Evolutionary conservation across 257 asterid species (phyloP).

Genomic region (Fraxinus cuspidata): DNA sequence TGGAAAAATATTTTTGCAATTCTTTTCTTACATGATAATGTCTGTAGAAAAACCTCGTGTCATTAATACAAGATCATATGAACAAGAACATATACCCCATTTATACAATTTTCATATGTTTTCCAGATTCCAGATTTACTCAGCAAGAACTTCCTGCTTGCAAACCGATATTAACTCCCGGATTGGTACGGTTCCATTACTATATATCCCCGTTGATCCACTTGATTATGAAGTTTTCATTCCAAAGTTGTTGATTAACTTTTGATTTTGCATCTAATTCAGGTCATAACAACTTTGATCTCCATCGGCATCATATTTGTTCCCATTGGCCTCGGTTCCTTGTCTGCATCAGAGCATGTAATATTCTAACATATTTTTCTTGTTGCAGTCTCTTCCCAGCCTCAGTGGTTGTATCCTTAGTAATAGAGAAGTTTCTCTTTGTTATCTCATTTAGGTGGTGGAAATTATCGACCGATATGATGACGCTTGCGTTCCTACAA

Average conservation of each 20-base stretch:
- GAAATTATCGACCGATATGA: constrained; percentile 76
- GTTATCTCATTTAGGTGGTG: constrained; percentile 41
- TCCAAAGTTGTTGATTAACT: neutral
- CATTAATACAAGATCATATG: too few relatives aligned
- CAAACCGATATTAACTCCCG: constrained; percentile 92
- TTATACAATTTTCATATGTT: neutral
- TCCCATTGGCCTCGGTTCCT: constrained; percentile 76
- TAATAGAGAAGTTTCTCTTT: neutral
- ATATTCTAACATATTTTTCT: neutral
- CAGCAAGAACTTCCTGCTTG: constrained; percentile 99
- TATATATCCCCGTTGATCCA: neutral
- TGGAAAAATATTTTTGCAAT: neutral
- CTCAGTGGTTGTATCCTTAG: neutral
- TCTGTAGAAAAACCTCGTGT: too few relatives aligned
- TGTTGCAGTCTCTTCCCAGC: neutral
- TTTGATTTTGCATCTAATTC: constrained; percentile 28
- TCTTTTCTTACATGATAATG: neutral
- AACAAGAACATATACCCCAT: neutral
- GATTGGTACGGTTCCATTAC: constrained; percentile 48
- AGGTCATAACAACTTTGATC: constrained; percentile 72
- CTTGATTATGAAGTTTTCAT: neutral
- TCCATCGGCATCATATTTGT: constrained; percentile 67
- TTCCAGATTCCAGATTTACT: constrained; percentile 85
- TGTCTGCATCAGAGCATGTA: constrained; percentile 75
- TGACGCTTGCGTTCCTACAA: constrained; percentile 53